A percentile compares a stretch with the other conserved stretches of the same genome.
phyloP scores from a whole-genome alignment of 139 green algal genomes.

The Asterochloris sp. region DNA sequence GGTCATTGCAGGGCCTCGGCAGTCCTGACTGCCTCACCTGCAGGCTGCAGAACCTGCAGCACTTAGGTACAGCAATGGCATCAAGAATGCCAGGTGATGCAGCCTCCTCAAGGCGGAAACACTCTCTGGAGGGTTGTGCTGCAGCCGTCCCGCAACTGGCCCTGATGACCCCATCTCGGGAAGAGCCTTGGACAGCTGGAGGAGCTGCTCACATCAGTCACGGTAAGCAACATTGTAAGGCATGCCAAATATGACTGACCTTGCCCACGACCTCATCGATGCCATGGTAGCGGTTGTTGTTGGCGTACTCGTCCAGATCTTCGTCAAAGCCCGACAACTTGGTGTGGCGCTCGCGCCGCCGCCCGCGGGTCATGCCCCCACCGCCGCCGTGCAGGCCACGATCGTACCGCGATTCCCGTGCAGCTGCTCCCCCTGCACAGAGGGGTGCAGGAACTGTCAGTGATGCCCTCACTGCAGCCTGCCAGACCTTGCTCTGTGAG shows the following conservation, averaged over 20 bases:
- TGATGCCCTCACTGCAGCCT: too few relatives aligned
- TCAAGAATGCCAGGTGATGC: not conserved
- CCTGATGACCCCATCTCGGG: too few relatives aligned
- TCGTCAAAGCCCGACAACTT: not conserved
- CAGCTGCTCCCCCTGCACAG: not conserved
- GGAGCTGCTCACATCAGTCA: too few relatives aligned
- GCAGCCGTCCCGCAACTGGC: not conserved
- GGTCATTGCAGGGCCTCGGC: too few relatives aligned
- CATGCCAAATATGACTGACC: not conserved
- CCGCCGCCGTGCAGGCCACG: constrained; percentile 12
- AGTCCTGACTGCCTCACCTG: too few relatives aligned
- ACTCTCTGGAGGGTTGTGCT: not conserved
- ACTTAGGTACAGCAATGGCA: too few relatives aligned
- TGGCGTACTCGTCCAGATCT: not conserved
- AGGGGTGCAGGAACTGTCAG: too few relatives aligned
- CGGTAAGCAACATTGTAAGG: too few relatives aligned
- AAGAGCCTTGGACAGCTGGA: too few relatives aligned
- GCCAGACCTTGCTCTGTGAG: too few relatives aligned
- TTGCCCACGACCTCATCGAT: constrained; percentile 60
- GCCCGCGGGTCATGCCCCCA: not conserved
- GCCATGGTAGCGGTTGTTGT: constrained; percentile 44
- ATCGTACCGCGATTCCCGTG: constrained; percentile 2
- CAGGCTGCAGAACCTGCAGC: too few relatives aligned
- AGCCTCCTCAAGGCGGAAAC: not conserved
- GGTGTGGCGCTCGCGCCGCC: constrained; percentile 5